Evolutionary conservation across 106 monocot genomes (phyloP).

Genomic region (Dioscorea dumetorum): DNA sequence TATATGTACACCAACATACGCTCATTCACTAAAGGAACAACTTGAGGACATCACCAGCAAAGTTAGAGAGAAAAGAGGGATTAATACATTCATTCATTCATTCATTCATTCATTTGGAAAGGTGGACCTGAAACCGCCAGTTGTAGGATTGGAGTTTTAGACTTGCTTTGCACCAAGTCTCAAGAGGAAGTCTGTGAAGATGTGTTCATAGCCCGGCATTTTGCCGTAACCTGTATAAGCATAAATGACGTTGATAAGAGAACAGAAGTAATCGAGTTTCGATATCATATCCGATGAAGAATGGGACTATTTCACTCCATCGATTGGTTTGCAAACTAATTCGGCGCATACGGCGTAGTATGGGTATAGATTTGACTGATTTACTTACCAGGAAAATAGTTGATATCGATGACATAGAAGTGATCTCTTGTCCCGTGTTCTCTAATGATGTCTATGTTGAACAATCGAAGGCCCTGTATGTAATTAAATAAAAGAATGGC

Average conservation of each 20-base stretch:
- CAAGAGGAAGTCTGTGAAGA: constrained; percentile 60
- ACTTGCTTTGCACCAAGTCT: constrained; percentile 42
- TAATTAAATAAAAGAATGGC: no score
- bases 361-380: not conserved
- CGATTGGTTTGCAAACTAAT: no score
- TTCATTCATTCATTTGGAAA: no score
- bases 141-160: constrained; percentile 8
- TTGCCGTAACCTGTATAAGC: constrained; percentile 49
- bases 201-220: constrained; percentile 71
- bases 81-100: constrained; percentile 11
- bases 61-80: not conserved
- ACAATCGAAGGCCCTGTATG: constrained; percentile 65
- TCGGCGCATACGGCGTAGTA: not conserved
- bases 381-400: constrained; percentile 74
- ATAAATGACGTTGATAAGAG: not conserved
- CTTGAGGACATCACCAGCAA: not conserved
- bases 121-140: no score
- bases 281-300: not conserved
- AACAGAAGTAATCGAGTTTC: not conserved
- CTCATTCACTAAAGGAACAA: not conserved
- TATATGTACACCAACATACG: not conserved
- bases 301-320: no score
- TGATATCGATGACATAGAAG: constrained; percentile 92
- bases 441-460: constrained; percentile 93
- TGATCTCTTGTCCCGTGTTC: constrained; percentile 70